Evolutionary conservation across 805 yeast genomes (phyloP), one percentile per base, ranked within the genome.

Genomic region (Schizosaccharomyces osmophilus): DNA sequence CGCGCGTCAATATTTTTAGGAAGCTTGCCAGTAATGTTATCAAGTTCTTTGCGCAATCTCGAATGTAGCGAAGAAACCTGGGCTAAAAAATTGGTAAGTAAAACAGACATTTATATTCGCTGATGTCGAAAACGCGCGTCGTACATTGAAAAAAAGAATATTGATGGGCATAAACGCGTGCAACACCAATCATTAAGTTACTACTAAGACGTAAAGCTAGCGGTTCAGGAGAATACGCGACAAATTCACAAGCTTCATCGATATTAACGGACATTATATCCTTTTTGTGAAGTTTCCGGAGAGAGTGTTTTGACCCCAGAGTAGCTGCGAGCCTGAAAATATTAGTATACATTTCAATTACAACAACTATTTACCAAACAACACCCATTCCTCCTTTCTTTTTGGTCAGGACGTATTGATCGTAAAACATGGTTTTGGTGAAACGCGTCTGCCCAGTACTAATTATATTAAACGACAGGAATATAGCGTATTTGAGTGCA

Each of bases 161-260:
- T 55, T 66, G 66, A 62, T 66, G 68, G 39, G 59, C 62, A 48
- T 61, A 64, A 32, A 66, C 65, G 17, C 62, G 59, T 41, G 64
- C 62, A 8, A 65, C 61, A 6, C 68, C 68, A 32, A 59, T 64
- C 59, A 66, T 55, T 58, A 66, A 60, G 43, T 59, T 63, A n/a
- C 69, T 65, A 48, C 67, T 66, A 3, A 66, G 63, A 11, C 68
- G 64, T 5, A 66, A 63, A 13, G 68, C 68, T 31, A 66, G 55
- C n/a, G 68, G 68, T 54, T 64, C 66, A 11, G 68, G 64, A 9
- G 68, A 68, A 59, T 61, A 58, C 24, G 63, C 62, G 9, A 66
- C 61, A 17, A 62, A 22, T 19, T 57, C 48, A 60, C 68, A 66
- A 13, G 68, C 66, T 9, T 59, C 62, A 2, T 66, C 63, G 36